Base-by-base conservation (phyloP, 495 filamentous ascomycete genomes). In the Umbilicaria muhlenbergii region DNA sequence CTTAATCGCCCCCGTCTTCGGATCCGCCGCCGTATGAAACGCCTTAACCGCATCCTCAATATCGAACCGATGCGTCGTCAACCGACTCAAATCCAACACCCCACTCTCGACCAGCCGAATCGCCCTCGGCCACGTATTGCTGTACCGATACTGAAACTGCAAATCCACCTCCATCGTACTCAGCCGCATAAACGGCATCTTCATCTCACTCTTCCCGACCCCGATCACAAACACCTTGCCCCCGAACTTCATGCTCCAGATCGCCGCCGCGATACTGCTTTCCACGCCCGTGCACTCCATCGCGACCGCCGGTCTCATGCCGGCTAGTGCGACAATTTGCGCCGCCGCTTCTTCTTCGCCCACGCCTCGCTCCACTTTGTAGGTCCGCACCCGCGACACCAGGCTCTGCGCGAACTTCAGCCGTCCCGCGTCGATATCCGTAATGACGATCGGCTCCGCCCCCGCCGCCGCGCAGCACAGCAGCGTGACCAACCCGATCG, bases 271-370 rank as follows among this genome's bases (percentile, higher is more conserved):
- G 54, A 95, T 78, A 57, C 77, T 83, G 63, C 78, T 83, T 66
- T 94, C 86, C n/a, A 91, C 85, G 18, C 87, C 87, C 0, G 87
- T 93, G 64, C 87, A 95, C 64, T 95, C 87, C 56, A 95, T 58
- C 16, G 74, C 80, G 31, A 92, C 60, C 19, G 79, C 74, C 0
- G 85, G 83, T 59, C 87, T 77, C 32, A 61, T 62, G 33, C 67
- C 63, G 39, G 66, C 69, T 45, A 71, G 43, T 10, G 52, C 59
- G 49, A 67, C 61, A 32, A 86, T 71, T 32, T 92, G 77, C 13
- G 67, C 68, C 44, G 69, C 70, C 0, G 77, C 83, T 33, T 73
- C 71, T 47, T 86, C 73, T 60, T 89, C 81, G n/a, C 80, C 70
- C 51, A 73, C 56, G 15, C 68, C 62, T 40, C 69, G 68, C 57